Percentiles rank a stretch among this genome's conserved stretches.
Evolutionary conservation across 371 early-diverging fungal species (phyloP).

Genomic region (Chytridium lagenaria): DNA sequence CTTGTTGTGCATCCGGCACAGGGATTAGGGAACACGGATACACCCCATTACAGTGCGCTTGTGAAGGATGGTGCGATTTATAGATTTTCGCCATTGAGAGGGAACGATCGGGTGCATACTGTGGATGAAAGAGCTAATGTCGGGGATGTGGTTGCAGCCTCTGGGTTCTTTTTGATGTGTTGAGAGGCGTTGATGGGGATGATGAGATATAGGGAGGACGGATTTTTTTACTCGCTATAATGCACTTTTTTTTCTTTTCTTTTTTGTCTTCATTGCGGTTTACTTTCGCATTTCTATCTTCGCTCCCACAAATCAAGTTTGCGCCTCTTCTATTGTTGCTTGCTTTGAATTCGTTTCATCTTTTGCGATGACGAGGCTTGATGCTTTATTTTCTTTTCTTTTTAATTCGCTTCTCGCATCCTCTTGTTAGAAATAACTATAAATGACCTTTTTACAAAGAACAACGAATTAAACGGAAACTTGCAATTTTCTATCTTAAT

Average conservation of each 20-base stretch:
- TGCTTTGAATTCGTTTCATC: no score
- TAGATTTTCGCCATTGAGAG: conserved; percentile 32
- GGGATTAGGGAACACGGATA: conserved; percentile 50
- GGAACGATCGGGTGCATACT: conserved; percentile 41
- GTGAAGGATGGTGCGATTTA: conserved; percentile 1
- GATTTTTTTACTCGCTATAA: neutral
- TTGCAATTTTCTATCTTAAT: no score
- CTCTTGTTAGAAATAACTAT: no score
- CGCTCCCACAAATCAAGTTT: neutral
- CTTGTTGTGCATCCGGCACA: conserved; percentile 41
- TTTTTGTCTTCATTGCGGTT: neutral
- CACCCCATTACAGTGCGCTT: neutral
- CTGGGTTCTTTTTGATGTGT: conserved; percentile 47
- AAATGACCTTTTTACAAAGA: no score
- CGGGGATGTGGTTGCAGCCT: conserved; percentile 23
- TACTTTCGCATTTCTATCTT: neutral
- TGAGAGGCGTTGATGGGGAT: conserved; percentile 38
- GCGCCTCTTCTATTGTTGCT: neutral
- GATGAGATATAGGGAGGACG: neutral
- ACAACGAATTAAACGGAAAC: no score
- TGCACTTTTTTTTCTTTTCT: neutral
- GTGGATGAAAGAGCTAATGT: conserved; percentile 44
- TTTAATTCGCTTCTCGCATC: no score
- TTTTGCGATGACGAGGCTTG: no score
- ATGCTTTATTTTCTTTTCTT: no score